Base-by-base conservation (phyloP, 805 yeast genomes). In the Wickerhamomyces rabaulensis region DNA sequence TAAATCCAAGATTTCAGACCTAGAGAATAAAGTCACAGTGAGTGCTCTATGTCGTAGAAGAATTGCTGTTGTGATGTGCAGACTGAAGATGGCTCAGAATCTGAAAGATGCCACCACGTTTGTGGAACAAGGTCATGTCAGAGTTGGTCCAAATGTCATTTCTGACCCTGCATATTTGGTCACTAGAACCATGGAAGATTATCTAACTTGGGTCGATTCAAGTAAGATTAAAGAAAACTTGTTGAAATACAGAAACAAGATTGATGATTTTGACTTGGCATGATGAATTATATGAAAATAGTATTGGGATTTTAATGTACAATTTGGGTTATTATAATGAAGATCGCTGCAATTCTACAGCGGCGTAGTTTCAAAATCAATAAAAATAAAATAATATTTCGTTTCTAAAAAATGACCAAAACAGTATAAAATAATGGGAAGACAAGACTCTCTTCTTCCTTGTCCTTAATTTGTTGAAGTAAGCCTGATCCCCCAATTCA, bases 151-250 rank as follows among this genome's bases (percentile, higher is more conserved):
- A 12, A 86, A 89, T 62, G 84, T 95, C 23, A 84, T 95, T 39
- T 91, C 97, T 1, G 99, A 94, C 65, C 95, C 98, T 4, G 97
- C 98, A 0, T 92, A 84, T 63, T 72, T 95, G 57, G 94, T 94
- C 6, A 92, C 97, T 2, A 78, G 97, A 62, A 88, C 81, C 57
- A 76, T 94, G 86, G 99, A 94, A 64, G 99, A 94, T 65, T 94
- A 89, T 65, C 75, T 94, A 56, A 94, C 99, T 4, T 94, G 99
- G 99, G 94, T 87, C n/a, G 97, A 94, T 60, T 78, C 83, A 38
- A 84, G 95, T 55, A 95, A 94, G 83, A 91, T 95, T 67, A 91
- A 87, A 74, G 78, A 85, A 60, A 89, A 88, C 55, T 80, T 92
- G 49, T 80, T 91, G 68, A 86, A 86, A 69, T 94, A 86, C 73